phyloP scores from a whole-genome alignment of 2,329 filamentous ascomycete species.

The Sordariomycetes sp. region DNA sequence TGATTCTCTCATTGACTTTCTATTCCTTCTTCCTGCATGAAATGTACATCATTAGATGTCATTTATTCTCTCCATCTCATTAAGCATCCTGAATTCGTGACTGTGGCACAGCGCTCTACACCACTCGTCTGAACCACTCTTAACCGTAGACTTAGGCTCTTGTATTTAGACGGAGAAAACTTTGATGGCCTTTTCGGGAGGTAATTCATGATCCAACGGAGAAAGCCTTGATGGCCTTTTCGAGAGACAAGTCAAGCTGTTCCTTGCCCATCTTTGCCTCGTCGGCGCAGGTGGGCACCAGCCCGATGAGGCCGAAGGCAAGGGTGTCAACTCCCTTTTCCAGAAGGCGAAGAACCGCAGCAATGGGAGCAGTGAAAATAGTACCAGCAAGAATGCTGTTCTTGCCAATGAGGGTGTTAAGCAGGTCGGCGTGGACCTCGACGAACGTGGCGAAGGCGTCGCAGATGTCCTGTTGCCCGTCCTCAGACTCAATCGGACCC shows the following conservation, averaged over 20 bases:
- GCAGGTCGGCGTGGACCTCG: constrained; percentile 9
- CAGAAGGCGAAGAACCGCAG: constrained; percentile 8
- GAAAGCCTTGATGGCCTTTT: constrained; percentile 21
- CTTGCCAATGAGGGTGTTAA: constrained; percentile 10
- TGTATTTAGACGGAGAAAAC: too few species aligned
- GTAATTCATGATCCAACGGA: constrained; percentile 1
- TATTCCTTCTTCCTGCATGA: too few species aligned
- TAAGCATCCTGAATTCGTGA: too few species aligned
- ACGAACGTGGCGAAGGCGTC: constrained; percentile 8
- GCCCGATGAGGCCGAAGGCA: constrained; percentile 7
- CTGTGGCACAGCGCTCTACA: too few species aligned
- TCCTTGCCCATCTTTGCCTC: constrained; percentile 7
- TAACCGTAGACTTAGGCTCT: too few species aligned
- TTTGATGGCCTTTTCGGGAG: constrained; percentile 20
- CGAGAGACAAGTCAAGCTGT: constrained; percentile 1
- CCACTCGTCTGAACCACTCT: too few species aligned
- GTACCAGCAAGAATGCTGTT: constrained; percentile 5
- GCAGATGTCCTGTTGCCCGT: constrained; percentile 8
- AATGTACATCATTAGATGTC: too few species aligned
- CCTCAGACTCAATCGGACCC: constrained; percentile 4
- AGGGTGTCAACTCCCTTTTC: constrained; percentile 10
- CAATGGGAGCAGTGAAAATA: constrained; percentile 7
- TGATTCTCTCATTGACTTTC: too few species aligned
- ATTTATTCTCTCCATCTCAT: too few species aligned
- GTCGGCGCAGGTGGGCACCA: constrained; percentile 8